Percentiles rank a stretch among this genome's conserved stretches.
Conservation (phyloP, 176 grass and related monocot genomes). For the Phragmites australis region DNA sequence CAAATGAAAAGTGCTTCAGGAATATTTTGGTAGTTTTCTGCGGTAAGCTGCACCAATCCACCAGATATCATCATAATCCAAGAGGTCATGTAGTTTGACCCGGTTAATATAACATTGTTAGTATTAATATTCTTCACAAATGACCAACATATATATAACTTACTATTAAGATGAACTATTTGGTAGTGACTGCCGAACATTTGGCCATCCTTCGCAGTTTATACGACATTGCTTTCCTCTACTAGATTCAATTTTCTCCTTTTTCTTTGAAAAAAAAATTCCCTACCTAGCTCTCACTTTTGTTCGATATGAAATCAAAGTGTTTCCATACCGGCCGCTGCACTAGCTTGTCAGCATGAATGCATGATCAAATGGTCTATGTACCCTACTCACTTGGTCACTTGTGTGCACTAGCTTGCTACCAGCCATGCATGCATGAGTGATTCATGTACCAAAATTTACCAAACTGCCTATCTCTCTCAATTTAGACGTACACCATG, state of each 20-base stretch:
- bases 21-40: not conserved
- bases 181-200: not conserved
- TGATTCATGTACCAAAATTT: conserved; percentile 4
- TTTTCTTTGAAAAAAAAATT: not conserved
- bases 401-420: conserved; percentile 30
- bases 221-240: not conserved
- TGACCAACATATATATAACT: not conserved
- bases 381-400: conserved; percentile 37
- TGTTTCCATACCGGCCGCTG: conserved; percentile 32
- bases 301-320: conserved; percentile 26
- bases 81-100: not conserved
- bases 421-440: conserved; percentile 26
- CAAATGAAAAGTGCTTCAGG: not conserved
- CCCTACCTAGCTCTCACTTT: conserved; percentile 13
- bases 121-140: conserved; percentile 1
- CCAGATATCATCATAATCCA: not conserved
- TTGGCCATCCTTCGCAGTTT: not conserved
- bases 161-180: not conserved
- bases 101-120: not conserved
- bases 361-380: conserved; percentile 42
- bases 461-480: conserved; percentile 7
- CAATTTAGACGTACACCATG: conserved; percentile 17
- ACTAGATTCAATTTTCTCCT: not conserved
- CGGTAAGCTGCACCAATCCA: not conserved
- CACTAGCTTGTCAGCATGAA: conserved; percentile 47